Evolutionary conservation across 495 filamentous ascomycete species (phyloP).

Genomic region (Apiosordaria backusii): DNA sequence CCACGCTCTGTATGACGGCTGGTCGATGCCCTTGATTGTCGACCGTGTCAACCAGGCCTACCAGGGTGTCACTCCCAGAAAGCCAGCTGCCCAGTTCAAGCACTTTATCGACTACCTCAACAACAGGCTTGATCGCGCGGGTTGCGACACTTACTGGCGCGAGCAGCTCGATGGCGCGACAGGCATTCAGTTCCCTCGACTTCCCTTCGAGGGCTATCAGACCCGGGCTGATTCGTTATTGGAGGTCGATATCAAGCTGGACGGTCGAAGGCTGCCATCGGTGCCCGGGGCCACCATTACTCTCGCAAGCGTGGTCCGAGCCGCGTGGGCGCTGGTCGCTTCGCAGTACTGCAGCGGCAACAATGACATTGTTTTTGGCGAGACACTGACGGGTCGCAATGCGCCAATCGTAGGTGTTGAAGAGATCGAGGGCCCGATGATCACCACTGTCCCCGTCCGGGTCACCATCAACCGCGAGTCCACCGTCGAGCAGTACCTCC

Average conservation of each 20-base stretch:
- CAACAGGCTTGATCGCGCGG: background rate
- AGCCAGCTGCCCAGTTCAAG: background rate
- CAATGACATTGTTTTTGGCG: slow-evolving; percentile 42
- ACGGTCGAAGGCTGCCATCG: slow-evolving; percentile 9
- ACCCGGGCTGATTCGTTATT: slow-evolving; percentile 10
- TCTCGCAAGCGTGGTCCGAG: slow-evolving; percentile 35
- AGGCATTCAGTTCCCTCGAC: slow-evolving; percentile 23
- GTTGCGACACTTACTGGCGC: slow-evolving; percentile 17
- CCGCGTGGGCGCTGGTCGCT: slow-evolving; percentile 43
- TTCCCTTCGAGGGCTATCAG: slow-evolving; percentile 21
- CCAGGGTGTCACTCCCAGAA: background rate
- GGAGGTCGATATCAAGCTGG: slow-evolving; percentile 11
- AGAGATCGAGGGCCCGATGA: slow-evolving; percentile 48
- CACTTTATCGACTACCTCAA: slow-evolving; percentile 44
- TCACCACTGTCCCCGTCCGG: slow-evolving; percentile 58
- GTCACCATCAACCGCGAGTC: slow-evolving; percentile 21
- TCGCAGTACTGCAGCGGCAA: slow-evolving; percentile 37
- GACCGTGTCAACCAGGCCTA: slow-evolving; percentile 14
- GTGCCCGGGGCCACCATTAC: slow-evolving; percentile 18
- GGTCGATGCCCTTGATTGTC: slow-evolving; percentile 46
- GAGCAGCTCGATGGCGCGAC: slow-evolving; percentile 14
- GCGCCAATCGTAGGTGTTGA: slow-evolving; percentile 46
- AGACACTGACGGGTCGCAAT: slow-evolving; percentile 43
- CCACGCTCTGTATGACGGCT: slow-evolving; percentile 65
- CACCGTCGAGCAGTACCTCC: slow-evolving; percentile 35